Conservation (phyloP, 768 basidiomycete species). For the Termitomyces titanicus region DNA sequence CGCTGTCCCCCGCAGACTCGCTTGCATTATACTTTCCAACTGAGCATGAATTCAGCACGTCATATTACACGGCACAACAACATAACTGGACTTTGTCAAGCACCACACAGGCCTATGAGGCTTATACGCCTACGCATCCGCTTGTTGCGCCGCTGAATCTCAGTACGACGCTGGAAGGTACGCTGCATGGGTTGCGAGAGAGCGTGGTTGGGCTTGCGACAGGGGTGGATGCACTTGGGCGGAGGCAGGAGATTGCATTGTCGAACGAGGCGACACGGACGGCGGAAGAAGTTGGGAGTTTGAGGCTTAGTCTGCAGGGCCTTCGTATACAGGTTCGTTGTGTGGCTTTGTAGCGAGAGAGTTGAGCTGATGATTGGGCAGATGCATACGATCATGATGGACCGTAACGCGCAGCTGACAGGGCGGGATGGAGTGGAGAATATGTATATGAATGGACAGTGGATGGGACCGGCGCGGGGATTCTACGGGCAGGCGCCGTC, state of each 20-base stretch:
- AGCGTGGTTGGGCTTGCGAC: constrained; percentile 58
- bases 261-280: constrained; percentile 69
- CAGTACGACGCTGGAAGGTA: constrained; percentile 59
- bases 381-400: constrained; percentile 75
- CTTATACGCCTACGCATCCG: constrained; percentile 7
- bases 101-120: constrained; percentile 2
- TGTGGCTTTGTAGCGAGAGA: not conserved
- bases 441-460: constrained; percentile 12
- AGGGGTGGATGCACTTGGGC: constrained; percentile 56
- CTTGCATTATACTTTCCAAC: constrained; percentile 19
- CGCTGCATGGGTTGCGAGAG: constrained; percentile 53
- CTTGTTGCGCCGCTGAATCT: constrained; percentile 60
- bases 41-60: constrained; percentile 8
- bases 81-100: constrained; percentile 1
- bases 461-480: constrained; percentile 11
- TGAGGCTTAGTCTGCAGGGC: constrained; percentile 70
- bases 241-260: constrained; percentile 62
- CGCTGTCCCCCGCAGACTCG: constrained; percentile 6
- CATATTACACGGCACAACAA: not conserved
- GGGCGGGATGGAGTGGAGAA: constrained; percentile 31
- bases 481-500: constrained; percentile 20
- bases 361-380: constrained; percentile 18
- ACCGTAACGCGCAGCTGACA: constrained; percentile 58
- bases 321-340: constrained; percentile 72
- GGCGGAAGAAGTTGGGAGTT: constrained; percentile 68